Evolutionary conservation across 352 stramenopile genomes (phyloP), one percentile per base, ranked within the genome.

Genomic region (Plasmopara viticola): DNA sequence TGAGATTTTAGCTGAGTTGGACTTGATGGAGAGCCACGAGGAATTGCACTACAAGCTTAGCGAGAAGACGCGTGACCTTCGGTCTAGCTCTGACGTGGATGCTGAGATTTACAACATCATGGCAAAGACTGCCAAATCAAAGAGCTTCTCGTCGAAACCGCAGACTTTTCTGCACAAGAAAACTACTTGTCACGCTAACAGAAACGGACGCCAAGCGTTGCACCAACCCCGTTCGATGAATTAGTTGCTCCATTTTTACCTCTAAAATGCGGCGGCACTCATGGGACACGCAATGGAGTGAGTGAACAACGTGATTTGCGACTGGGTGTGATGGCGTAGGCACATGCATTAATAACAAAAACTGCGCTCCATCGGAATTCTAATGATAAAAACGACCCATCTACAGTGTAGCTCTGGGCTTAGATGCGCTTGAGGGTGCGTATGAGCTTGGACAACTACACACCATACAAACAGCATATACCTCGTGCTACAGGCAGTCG

Each of bases 11-110:
- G 80, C 78, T 9, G 80, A 90, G 58, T 55, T 90, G 53, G 80
- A 88, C 14, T 53, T 90, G 45, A 78, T 90, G 73, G 80, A 90
- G 62, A 83, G 67, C 30, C 80, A 86, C 54, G 63, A 90, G 50
- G 80, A 90, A 50, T 59, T 87, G 45, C 72, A 82, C 53, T 58
- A 77, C 57, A 72, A 78, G 54, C 58, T 84, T 18, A 65, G 54
- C 41, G 64, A 85, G 59, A 77, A 77, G 55, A 77, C 70, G 14
- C 70, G 68, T 42, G 76, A 85, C n/a, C 59, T 77, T 53, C 71
- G 73, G 50, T 62, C 67, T 15, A 74, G 57, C 41, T 76, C 72
- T 29, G 72, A 86, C 20, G 59, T 83, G 48, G 76, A 84, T 31
- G 70, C 68, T 6, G 72, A 86, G 49, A 74, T 85, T 42, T 75